Evolutionary conservation across 2,329 filamentous ascomycete species (phyloP).

Genomic region (Cladosporium sp.): DNA sequence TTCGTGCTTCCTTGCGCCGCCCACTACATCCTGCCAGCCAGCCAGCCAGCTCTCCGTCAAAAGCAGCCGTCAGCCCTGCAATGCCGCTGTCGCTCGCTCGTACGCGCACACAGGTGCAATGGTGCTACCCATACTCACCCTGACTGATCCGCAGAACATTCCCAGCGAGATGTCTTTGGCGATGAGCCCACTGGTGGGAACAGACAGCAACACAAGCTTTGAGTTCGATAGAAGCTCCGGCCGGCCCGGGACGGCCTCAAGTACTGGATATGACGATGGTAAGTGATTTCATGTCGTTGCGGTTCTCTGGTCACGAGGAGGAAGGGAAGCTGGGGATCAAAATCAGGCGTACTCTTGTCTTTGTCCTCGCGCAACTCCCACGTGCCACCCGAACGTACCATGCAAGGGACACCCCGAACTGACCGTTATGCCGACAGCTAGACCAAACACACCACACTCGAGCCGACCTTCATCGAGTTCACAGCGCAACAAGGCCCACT

Average conservation of each 20-base stretch:
- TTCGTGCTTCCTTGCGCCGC: slow-evolving; percentile 1
- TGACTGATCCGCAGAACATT: slow-evolving; percentile 44
- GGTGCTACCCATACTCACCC: slow-evolving; percentile 45
- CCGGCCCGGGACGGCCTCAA: slow-evolving; percentile 18
- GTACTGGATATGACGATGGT: slow-evolving; percentile 15
- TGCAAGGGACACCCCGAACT: slow-evolving; percentile 10
- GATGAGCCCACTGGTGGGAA: not conserved
- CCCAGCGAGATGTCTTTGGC: slow-evolving; percentile 33
- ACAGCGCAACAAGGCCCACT: slow-evolving; percentile 28
- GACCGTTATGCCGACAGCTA: slow-evolving; percentile 16
- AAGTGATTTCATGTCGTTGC: not conserved
- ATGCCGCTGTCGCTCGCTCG: not conserved
- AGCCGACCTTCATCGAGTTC: slow-evolving; percentile 27
- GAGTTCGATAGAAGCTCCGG: slow-evolving; percentile 13
- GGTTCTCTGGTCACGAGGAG: not conserved
- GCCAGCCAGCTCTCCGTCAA: not conserved
- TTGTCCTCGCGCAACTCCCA: no score
- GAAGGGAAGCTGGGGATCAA: not conserved
- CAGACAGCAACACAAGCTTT: slow-evolving; percentile 16
- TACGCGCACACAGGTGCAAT: slow-evolving; percentile 11
- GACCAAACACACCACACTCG: slow-evolving; percentile 18
- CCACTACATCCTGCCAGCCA: not conserved
- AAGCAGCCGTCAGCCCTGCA: not conserved
- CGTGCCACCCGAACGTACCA: slow-evolving; percentile 4
- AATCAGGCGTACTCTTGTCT: not conserved